These are phyloP conservation scores for Alternaria metachromatica DNA, from an alignment of 2,329 filamentous ascomycete species.

Conservation along the genomic window DNA sequence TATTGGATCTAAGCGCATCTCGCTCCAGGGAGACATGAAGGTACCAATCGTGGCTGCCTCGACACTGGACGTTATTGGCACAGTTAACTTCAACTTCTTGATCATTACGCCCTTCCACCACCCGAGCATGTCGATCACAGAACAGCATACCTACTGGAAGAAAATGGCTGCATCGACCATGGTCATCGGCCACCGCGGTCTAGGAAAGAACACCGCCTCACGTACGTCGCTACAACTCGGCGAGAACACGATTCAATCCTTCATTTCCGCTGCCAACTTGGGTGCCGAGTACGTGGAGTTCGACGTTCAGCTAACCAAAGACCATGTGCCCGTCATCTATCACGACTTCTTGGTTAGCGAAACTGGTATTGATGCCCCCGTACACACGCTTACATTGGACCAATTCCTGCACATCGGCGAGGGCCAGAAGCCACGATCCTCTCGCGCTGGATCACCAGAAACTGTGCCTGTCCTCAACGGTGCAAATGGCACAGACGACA, in stretches of 20 bases:
- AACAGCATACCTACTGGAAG: slow-evolving; percentile 95
- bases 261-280: slow-evolving; percentile 93
- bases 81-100: slow-evolving; percentile 95
- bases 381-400: slow-evolving; percentile 92
- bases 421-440: slow-evolving; percentile 55
- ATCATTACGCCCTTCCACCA: slow-evolving; percentile 94
- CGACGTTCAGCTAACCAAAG: slow-evolving; percentile 98
- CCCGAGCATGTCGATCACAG: slow-evolving; percentile 90
- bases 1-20: slow-evolving; percentile 86
- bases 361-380: slow-evolving; percentile 94
- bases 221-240: slow-evolving; percentile 91
- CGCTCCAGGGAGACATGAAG: slow-evolving; percentile 87
- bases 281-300: slow-evolving; percentile 77
- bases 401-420: slow-evolving; percentile 91
- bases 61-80: slow-evolving; percentile 87
- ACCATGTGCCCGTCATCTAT: slow-evolving; percentile 97
- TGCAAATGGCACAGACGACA: slow-evolving; percentile 23
- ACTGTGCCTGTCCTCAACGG: slow-evolving; percentile 16
- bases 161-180: slow-evolving; percentile 88
- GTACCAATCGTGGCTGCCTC: slow-evolving; percentile 87
- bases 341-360: slow-evolving; percentile 98
- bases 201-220: slow-evolving; percentile 87
- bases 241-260: slow-evolving; percentile 94
- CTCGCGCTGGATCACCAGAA: slow-evolving; percentile 56
- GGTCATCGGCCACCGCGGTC: slow-evolving; percentile 72